Base-by-base conservation (phyloP, 192 early-diverging fungal species). In the Gaertneriomyces sp. region DNA sequence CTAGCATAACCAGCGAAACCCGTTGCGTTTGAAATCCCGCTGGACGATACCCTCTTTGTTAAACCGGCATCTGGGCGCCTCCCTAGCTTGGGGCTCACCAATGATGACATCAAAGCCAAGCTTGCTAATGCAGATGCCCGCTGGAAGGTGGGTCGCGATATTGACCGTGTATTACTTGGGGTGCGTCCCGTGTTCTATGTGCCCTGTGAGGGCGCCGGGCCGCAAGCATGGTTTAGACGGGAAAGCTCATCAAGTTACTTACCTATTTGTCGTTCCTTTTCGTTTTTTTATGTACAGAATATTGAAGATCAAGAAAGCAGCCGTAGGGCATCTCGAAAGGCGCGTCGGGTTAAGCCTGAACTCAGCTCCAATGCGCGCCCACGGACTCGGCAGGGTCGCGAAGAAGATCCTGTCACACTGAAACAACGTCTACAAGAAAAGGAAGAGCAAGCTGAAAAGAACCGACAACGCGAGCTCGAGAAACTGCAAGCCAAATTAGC, bases 11-110 rank as follows among this genome's bases (percentile, higher is more conserved):
- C 66, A 10, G 16, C 19, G 7, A 69, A 74, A 63, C 73, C 80
- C 7, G 71, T 81, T 33, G 72, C 80, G n/a, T 82, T 82, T 51
- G 80, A 82, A 53, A 82, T 82, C 60, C 80, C 80, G 17, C 66
- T 82, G 14, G 80, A 73, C 61, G 57, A 57, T 4, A 33, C 16
- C 44, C 53, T 72, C 46, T 63, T 64, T 43, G 16, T 12, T 53
- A 54, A 12, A 4, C 41, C n/a, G 4, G 61, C 39, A 45, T 57
- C 6, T 41, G 42, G 56, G 47, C 66, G 44, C 46, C 60, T 81
- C 12, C 79, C 79, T 5, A 78, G 73, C 51, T 58, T 81, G 43
- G 64, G 51, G 5, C 53, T 81, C 6, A 73, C 74, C 14, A 62
- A 71, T 5, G 45, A 75, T 16, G 74, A 75, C 33, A 64, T 81